A percentile compares a stretch with the other conserved stretches of the same genome.
Conservation (phyloP, 164 flowering plant genomes). For the Nymphaea colorata region DNA sequence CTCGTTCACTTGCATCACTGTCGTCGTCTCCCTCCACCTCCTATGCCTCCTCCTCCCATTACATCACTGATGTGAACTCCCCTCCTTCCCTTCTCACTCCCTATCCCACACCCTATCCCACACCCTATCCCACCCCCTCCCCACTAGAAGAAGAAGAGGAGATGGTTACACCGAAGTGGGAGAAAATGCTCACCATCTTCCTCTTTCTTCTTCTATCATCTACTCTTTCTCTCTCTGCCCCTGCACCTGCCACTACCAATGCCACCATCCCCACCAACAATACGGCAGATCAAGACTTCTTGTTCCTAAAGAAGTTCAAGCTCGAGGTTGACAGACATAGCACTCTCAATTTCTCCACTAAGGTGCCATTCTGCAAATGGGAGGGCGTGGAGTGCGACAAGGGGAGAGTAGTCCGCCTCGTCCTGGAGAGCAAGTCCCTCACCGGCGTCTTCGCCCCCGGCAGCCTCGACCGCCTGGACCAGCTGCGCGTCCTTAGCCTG, state of each 20-base stretch:
- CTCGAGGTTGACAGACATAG: slow-evolving; percentile 38
- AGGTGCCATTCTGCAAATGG: slow-evolving; percentile 43
- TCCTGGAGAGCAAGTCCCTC: slow-evolving; percentile 32
- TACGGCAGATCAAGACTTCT: not conserved
- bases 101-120: no score
- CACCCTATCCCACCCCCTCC: no score
- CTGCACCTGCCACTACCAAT: not conserved
- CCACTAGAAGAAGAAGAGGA: no score
- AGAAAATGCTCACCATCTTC: no score
- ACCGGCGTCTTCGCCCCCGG: slow-evolving; percentile 38
- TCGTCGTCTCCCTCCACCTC: not conserved
- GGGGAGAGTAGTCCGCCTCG: slow-evolving; percentile 35
- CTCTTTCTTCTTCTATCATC: not conserved
- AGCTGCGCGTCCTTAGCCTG: slow-evolving; percentile 70
- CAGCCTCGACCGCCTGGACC: slow-evolving; percentile 48
- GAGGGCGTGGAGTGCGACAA: slow-evolving; percentile 45
- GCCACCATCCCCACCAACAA: not conserved
- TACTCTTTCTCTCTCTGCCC: not conserved
- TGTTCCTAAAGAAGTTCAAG: slow-evolving; percentile 24
- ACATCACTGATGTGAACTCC: no score
- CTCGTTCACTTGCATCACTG: not conserved
- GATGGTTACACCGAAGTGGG: no score
- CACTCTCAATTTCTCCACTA: slow-evolving; percentile 30
- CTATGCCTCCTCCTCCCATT: not conserved
- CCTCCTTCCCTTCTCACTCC: no score